Evolutionary conservation across 768 basidiomycete species (phyloP).

Genomic region (Coprinopsis strossmayeri): DNA sequence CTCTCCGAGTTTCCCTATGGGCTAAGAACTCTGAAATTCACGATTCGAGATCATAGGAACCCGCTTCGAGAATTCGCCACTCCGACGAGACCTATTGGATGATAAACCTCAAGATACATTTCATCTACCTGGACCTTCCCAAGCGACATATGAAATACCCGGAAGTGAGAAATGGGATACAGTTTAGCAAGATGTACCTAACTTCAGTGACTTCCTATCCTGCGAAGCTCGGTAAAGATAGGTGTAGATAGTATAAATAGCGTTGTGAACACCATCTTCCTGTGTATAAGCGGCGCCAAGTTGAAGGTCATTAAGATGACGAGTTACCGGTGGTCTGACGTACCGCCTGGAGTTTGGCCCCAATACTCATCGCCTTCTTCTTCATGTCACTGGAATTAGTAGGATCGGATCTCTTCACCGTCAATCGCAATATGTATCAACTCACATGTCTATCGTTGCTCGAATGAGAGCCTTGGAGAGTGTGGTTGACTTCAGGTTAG

Average conservation of each 20-base stretch:
- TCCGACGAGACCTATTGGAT: too few species aligned
- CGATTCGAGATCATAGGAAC: too few species aligned
- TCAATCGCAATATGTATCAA: neutral
- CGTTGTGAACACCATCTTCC: slow-evolving; percentile 56
- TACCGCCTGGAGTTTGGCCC: slow-evolving; percentile 28
- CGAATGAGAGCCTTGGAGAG: slow-evolving; percentile 47
- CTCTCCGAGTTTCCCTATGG: too few species aligned
- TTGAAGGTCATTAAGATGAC: neutral
- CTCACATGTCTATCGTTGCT: slow-evolving; percentile 48
- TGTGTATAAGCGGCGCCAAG: slow-evolving; percentile 13
- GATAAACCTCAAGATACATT: too few species aligned
- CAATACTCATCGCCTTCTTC: slow-evolving; percentile 46
- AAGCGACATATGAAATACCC: too few species aligned
- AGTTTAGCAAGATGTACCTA: too few species aligned
- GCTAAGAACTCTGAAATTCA: too few species aligned
- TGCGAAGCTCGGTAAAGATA: slow-evolving; percentile 33
- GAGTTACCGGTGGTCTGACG: slow-evolving; percentile 8
- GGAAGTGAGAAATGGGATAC: too few species aligned
- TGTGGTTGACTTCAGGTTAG: slow-evolving; percentile 38
- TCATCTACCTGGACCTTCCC: too few species aligned
- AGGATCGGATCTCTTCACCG: neutral
- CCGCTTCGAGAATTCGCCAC: too few species aligned
- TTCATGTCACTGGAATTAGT: slow-evolving; percentile 42
- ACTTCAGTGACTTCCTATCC: neutral
- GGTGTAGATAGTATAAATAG: slow-evolving; percentile 48